phyloP scores from a whole-genome alignment of 1,284 basidiomycete genomes.

The Microbotryum intermedium region DNA sequence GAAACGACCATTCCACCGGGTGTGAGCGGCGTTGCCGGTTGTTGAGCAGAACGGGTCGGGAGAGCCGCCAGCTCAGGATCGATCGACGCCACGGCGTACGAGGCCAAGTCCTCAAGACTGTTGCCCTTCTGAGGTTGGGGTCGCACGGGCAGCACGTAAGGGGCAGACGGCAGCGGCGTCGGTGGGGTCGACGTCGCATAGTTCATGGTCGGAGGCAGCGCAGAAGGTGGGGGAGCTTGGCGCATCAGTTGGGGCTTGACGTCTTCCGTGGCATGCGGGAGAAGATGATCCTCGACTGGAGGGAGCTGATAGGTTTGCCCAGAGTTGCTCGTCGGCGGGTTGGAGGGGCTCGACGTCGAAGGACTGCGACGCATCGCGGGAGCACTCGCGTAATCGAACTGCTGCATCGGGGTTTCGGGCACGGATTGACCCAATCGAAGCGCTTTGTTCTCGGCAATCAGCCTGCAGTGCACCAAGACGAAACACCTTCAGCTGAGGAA shows the following conservation, averaged over 20 bases:
- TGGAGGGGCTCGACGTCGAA: neutral
- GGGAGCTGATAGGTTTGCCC: neutral
- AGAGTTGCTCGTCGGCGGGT: neutral
- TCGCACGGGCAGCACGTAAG: neutral
- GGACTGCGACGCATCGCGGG: neutral
- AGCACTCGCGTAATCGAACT: neutral
- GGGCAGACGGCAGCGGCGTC: neutral
- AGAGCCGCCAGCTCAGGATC: neutral
- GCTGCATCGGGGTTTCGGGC: neutral
- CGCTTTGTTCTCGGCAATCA: conserved; percentile 14
- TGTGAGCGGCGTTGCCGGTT: neutral
- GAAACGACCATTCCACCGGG: too few relatives aligned
- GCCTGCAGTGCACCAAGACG: conserved; percentile 1
- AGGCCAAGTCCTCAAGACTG: neutral
- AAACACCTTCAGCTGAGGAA: neutral
- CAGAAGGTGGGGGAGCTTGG: neutral
- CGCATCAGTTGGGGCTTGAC: neutral
- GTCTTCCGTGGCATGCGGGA: neutral
- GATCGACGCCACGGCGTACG: neutral
- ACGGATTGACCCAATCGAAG: conserved; percentile 16
- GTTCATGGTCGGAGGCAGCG: neutral
- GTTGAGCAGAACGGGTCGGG: neutral
- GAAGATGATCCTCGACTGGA: too few relatives aligned
- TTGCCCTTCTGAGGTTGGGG: neutral
- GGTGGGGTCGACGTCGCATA: neutral